phyloP scores from a whole-genome alignment of 2,329 filamentous ascomycete genomes.

The Pseudogymnoascus sp. region DNA sequence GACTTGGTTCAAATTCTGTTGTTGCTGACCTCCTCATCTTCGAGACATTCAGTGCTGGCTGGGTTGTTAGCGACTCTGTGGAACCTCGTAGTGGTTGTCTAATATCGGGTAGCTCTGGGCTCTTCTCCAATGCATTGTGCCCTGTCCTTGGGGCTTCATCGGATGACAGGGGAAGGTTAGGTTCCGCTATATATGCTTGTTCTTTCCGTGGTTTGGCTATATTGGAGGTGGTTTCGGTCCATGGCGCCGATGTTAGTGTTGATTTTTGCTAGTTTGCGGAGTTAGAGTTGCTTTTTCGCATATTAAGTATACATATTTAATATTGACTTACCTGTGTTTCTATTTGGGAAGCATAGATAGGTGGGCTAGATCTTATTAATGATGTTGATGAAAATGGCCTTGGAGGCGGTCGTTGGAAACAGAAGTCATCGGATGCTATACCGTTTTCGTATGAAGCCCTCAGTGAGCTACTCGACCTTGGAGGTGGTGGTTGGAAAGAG shows the following conservation, averaged over 20 bases:
- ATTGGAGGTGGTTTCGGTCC: background rate
- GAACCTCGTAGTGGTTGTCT: background rate
- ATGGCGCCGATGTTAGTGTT: too few species aligned
- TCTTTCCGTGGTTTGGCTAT: background rate
- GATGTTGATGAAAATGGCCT: background rate
- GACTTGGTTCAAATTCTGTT: background rate
- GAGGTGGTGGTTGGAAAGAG: conserved; percentile 11
- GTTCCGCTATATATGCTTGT: background rate
- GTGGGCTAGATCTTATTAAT: background rate
- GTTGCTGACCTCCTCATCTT: background rate
- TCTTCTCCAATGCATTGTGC: background rate
- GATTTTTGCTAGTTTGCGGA: background rate
- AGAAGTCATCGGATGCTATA: background rate
- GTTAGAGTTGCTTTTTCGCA: background rate
- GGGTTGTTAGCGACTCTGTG: background rate
- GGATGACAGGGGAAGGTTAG: background rate
- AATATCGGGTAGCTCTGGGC: background rate
- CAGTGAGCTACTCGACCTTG: background rate
- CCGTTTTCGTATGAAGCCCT: background rate
- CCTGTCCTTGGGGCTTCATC: background rate
- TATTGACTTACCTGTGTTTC: conserved; percentile 16
- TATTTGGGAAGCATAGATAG: conserved; percentile 16
- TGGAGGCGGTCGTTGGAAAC: conserved; percentile 15
- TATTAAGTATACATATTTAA: background rate
- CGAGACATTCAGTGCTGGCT: background rate